Conservation (phyloP, 140 eudicot genomes). For the Cichorium intybus region DNA sequence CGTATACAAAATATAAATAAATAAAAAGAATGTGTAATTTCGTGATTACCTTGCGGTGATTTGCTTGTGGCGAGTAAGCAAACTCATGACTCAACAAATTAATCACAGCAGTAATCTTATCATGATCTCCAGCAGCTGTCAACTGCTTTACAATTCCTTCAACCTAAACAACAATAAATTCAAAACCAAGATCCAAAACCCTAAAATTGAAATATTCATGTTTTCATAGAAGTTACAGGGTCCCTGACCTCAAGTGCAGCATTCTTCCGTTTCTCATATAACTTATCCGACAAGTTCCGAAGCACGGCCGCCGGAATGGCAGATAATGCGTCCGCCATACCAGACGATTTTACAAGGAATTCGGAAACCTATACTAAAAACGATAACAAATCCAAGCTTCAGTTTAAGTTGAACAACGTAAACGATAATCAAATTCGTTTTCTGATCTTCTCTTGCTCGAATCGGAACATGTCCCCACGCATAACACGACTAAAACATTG, state of each 20-base stretch:
- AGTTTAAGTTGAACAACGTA: neutral
- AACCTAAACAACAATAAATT: constrained; percentile 38
- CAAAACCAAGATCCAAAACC: constrained; percentile 17
- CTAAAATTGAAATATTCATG: too few species aligned
- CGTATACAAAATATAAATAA: neutral
- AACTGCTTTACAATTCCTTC: constrained; percentile 79
- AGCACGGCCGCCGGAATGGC: constrained; percentile 66
- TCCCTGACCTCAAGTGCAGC: constrained; percentile 72
- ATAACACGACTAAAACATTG: neutral
- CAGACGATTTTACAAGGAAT: constrained; percentile 2
- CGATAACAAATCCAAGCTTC: neutral
- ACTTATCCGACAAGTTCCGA: constrained; percentile 70
- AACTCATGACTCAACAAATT: constrained; percentile 50
- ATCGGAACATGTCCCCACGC: constrained; percentile 38
- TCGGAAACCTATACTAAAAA: neutral
- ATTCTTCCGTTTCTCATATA: too few species aligned
- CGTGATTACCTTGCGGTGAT: constrained; percentile 60
- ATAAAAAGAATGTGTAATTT: neutral
- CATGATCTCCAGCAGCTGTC: constrained; percentile 54
- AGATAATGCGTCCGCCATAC: constrained; percentile 65
- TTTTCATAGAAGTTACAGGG: neutral
- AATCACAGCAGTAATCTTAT: constrained; percentile 60
- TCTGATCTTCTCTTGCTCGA: constrained; percentile 50
- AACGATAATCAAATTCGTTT: constrained; percentile 34
- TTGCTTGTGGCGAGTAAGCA: constrained; percentile 67